These are phyloP conservation scores for Umbellularia californica DNA, from an alignment of 164 flowering plant genomes.

Conservation along the genomic window DNA sequence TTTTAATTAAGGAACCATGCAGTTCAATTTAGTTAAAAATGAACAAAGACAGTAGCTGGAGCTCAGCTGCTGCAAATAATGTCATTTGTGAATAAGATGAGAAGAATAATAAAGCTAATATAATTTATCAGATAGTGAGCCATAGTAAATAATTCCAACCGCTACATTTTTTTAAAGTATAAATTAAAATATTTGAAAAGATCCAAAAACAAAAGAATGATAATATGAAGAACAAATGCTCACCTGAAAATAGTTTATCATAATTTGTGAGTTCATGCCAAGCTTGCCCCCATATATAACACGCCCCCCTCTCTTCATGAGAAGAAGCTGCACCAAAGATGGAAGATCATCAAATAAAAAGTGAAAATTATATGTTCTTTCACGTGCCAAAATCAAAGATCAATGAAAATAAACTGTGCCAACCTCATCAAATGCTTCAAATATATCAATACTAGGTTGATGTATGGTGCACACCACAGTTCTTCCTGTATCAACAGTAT, in stretches of 20 bases:
- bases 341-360: background rate
- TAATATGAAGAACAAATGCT: background rate
- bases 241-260: constrained; percentile 87
- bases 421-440: constrained; percentile 98
- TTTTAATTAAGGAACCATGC: no score
- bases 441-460: constrained; percentile 93
- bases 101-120: background rate
- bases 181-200: background rate
- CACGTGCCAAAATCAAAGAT: background rate
- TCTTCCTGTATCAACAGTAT: constrained; percentile 94
- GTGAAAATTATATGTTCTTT: background rate
- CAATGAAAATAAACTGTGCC: background rate
- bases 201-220: background rate
- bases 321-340: constrained; percentile 55
- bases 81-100: background rate
- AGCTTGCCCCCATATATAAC: constrained; percentile 91
- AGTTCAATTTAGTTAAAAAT: no score
- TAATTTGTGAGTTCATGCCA: constrained; percentile 56
- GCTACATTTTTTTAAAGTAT: background rate
- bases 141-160: background rate
- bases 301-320: constrained; percentile 89
- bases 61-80: background rate
- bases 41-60: background rate
- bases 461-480: constrained; percentile 97
- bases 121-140: background rate